Percentiles rank a stretch among this genome's conserved stretches.
These are phyloP conservation scores for Colletotrichum sp. DNA, from an alignment of 2,329 filamentous ascomycete species.

Conservation along the genomic window DNA sequence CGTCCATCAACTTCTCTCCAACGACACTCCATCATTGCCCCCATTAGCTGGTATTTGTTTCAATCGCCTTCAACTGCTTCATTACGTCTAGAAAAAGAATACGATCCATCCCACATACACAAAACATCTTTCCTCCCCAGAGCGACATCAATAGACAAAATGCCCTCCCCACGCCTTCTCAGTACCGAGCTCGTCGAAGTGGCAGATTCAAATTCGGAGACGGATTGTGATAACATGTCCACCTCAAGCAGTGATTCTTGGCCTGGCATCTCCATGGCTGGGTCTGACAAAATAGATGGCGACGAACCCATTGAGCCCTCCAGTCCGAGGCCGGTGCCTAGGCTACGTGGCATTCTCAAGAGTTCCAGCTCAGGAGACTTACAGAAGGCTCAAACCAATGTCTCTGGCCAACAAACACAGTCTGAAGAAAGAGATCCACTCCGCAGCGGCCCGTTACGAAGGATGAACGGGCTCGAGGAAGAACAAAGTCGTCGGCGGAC, in stretches of 20 bases:
- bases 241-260: neutral
- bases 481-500: neutral
- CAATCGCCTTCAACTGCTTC: neutral
- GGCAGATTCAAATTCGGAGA: neutral
- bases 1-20: neutral
- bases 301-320: neutral
- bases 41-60: neutral
- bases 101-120: neutral
- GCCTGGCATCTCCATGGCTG: neutral
- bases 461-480: neutral
- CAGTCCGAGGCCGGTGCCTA: neutral
- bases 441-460: neutral
- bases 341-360: neutral
- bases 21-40: neutral
- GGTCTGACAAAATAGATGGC: neutral
- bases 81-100: neutral
- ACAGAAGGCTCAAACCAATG: neutral
- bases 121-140: neutral
- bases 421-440: neutral
- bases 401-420: neutral
- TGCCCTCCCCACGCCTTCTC: neutral
- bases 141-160: neutral
- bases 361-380: neutral
- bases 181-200: neutral
- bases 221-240: neutral